Conservation (phyloP, 2,329 filamentous ascomycete genomes). For the Leptographium wingfieldii region DNA sequence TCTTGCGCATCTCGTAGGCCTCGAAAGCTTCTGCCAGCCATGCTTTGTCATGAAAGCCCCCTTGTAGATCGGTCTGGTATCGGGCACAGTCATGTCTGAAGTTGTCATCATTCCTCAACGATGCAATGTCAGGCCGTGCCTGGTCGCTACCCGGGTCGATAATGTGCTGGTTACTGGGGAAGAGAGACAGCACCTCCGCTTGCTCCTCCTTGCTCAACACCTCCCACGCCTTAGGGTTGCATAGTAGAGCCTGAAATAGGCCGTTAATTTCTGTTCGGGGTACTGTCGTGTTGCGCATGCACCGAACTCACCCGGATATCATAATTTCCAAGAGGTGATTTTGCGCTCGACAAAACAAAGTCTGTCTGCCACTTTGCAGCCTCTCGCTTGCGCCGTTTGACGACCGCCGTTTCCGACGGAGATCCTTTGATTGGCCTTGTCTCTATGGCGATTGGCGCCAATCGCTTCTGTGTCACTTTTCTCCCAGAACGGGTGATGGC, state of each 20-base stretch:
- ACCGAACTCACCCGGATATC: constrained; percentile 20
- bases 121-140: constrained; percentile 22
- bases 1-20: constrained; percentile 34
- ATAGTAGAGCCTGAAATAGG: constrained; percentile 21
- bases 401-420: neutral
- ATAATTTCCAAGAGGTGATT: constrained; percentile 22
- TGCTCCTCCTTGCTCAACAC: constrained; percentile 21
- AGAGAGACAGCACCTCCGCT: constrained; percentile 21
- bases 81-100: constrained; percentile 29
- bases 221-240: constrained; percentile 25
- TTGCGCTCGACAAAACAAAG: constrained; percentile 22
- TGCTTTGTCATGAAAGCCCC: constrained; percentile 36
- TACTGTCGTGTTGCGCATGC: neutral
- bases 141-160: constrained; percentile 17
- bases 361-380: constrained; percentile 15
- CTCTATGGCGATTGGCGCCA: neutral
- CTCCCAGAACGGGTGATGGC: constrained; percentile 3
- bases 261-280: neutral
- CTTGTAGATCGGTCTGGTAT: constrained; percentile 29
- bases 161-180: constrained; percentile 23
- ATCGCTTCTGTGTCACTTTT: neutral
- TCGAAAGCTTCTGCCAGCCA: constrained; percentile 41
- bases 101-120: constrained; percentile 27
- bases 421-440: neutral
- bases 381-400: constrained; percentile 9